Evolutionary conservation across 176 grass and related monocot genomes (phyloP).

Genomic region (Themeda triandra): DNA sequence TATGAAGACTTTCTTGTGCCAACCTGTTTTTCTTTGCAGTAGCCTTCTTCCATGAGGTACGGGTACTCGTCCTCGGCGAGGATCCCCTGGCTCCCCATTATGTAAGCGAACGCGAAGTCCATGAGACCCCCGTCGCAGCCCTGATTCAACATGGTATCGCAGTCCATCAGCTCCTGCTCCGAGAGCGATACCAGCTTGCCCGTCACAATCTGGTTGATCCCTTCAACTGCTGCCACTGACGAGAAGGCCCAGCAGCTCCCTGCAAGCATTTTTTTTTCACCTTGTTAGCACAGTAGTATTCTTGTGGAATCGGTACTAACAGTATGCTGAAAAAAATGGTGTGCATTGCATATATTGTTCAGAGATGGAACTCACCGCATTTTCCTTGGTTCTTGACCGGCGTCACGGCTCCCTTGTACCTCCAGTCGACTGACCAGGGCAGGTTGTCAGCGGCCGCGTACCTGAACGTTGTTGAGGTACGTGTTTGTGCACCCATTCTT

Average conservation of each 20-base stretch:
- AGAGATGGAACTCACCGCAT: constrained; percentile 45
- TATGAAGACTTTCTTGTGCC: not conserved
- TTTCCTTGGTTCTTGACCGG: constrained; percentile 81
- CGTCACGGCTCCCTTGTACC: constrained; percentile 72
- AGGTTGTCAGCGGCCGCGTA: constrained; percentile 36
- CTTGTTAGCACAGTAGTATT: not conserved
- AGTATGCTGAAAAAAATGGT: not conserved
- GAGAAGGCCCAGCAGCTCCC: constrained; percentile 95
- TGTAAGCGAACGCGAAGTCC: constrained; percentile 80
- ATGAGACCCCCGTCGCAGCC: constrained; percentile 73
- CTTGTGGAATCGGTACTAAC: not conserved
- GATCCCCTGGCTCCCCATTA: constrained; percentile 60
- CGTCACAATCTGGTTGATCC: constrained; percentile 75
- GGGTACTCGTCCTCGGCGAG: constrained; percentile 68
- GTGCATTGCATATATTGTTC: not conserved
- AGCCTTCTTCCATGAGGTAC: constrained; percentile 78
- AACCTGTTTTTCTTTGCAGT: constrained; percentile 62
- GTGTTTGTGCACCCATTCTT: not conserved
- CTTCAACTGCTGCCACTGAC: constrained; percentile 75
- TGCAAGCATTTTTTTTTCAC: not conserved
- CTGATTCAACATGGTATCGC: constrained; percentile 51
- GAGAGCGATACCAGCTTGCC: constrained; percentile 72
- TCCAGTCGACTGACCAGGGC: constrained; percentile 71
- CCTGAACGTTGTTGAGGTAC: constrained; percentile 22
- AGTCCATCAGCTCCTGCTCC: constrained; percentile 89